Base-by-base conservation (phyloP, 805 yeast species). In the Tetrapisispora phaffii region DNA sequence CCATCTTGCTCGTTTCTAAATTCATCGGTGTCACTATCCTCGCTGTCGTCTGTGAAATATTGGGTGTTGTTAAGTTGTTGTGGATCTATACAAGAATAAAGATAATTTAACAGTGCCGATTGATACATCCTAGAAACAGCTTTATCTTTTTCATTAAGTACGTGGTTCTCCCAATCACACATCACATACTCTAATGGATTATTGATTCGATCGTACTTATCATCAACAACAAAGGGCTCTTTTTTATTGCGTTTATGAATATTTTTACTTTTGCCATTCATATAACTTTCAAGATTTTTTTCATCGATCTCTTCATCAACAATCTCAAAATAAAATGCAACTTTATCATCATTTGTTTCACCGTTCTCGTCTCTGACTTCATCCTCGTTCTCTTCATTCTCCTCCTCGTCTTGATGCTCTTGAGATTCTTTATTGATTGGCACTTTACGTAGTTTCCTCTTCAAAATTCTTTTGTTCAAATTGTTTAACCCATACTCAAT, bases 121-220 rank as follows among this genome's bases (percentile, higher is more conserved):
- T 50, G 53, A 43, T 58, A 44, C 12, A 22, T 21, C 17, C 35
- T 41, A 2, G 63, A 59, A n/a, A 36, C 31, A 13, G 23, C 22
- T 24, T 26, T 21, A 44, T 59, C 63, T 5, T 38, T 33, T 10
- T 29, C 32, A 9, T 59, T 59, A 34, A 54, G 34, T 10, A 28
- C n/a, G 7, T 42, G 37, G 2, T 50, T 46, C 42, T 58, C 64
- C 55, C 56, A 50, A 24, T 58, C 58, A 36, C 58, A 49, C n/a
- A 59, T 39, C 4, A 44, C 38, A 10, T 52, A 33, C 38, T 59
- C 64, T 5, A 53, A 38, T 3, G 53, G 54, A 34, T 56, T 59
- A 39, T 59, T 57, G 7, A 58, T 46, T 21, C 56, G 42, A 31
- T 55, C 46, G 17, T 47, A 41, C 17, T 33, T 26, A 21, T 55